Conservation (phyloP, 2,329 filamentous ascomycete genomes). For the Neoscytalidium dimidiatum region DNA sequence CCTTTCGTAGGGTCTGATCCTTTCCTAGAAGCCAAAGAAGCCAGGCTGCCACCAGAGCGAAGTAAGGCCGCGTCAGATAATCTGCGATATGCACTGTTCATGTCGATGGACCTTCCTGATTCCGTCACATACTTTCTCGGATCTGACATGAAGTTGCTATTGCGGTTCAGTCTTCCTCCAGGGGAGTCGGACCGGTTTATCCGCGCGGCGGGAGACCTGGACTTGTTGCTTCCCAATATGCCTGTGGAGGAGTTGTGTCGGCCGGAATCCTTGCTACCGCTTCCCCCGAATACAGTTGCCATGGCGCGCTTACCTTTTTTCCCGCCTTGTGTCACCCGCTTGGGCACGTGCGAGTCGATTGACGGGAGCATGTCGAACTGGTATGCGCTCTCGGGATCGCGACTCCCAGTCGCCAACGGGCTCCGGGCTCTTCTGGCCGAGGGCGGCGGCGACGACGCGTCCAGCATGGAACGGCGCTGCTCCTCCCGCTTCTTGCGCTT, state of each 20-base stretch:
- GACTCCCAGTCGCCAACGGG: conserved; percentile 27
- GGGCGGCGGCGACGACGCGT: conserved; percentile 33
- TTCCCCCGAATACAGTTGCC: conserved; percentile 40
- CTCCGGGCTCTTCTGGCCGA: conserved; percentile 38
- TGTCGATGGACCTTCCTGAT: conserved; percentile 65
- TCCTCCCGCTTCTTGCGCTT: conserved; percentile 8
- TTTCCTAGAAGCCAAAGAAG: conserved; percentile 62
- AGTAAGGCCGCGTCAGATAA: conserved; percentile 72
- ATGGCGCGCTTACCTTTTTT: conserved; percentile 46
- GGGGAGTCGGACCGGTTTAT: conserved; percentile 39
- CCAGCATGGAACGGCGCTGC: conserved; percentile 38
- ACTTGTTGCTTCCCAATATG: conserved; percentile 37
- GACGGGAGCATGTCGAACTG: conserved; percentile 50
- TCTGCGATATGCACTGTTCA: conserved; percentile 68
- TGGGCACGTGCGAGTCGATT: conserved; percentile 45
- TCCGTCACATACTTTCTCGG: conserved; percentile 55
- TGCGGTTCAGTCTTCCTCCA: conserved; percentile 49
- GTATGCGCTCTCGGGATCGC: conserved; percentile 40
- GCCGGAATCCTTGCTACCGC: conserved; percentile 21
- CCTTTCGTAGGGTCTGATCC: conserved; percentile 40
- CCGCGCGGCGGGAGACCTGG: conserved; percentile 39
- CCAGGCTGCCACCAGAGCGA: conserved; percentile 63
- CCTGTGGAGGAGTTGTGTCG: conserved; percentile 24
- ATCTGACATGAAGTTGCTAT: conserved; percentile 42
- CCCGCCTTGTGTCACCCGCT: conserved; percentile 45